A percentile compares a stretch with the other conserved stretches of the same genome.
Conservation (phyloP, 1,139 yeast species). For the Kodamaea fungicola region DNA sequence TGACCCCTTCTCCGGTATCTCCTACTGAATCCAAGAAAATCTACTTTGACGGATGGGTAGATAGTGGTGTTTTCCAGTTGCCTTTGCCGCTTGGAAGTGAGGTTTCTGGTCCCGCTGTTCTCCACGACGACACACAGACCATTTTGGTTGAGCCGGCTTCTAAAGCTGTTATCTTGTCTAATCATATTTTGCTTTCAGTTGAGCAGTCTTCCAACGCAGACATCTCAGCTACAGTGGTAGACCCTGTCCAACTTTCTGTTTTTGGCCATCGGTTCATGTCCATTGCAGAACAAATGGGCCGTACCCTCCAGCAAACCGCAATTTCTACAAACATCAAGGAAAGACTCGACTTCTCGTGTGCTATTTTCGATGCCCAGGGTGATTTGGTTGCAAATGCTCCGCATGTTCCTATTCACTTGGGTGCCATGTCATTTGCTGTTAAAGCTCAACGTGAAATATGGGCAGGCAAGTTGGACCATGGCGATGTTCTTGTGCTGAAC, state of each 20-base stretch:
- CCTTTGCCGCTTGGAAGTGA: constrained; percentile 51
- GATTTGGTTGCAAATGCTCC: constrained; percentile 85
- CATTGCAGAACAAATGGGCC: constrained; percentile 88
- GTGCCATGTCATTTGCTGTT: constrained; percentile 86
- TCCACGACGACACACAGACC: constrained; percentile 86
- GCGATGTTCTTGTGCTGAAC: constrained; percentile 74
- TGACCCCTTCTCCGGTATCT: constrained; percentile 7
- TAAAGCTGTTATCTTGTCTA: constrained; percentile 56
- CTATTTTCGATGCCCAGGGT: constrained; percentile 71
- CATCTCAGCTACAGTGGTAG: constrained; percentile 37
- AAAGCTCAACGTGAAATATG: constrained; percentile 62
- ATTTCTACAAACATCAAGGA: constrained; percentile 87
- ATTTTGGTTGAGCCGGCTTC: constrained; percentile 73
- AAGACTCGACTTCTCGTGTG: constrained; percentile 81
- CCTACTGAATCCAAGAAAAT: constrained; percentile 13
- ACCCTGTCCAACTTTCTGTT: constrained; percentile 71
- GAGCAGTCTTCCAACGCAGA: constrained; percentile 23
- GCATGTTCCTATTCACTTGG: constrained; percentile 83
- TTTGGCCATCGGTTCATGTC: constrained; percentile 86
- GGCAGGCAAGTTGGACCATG: constrained; percentile 58
- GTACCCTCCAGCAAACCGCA: constrained; percentile 73
- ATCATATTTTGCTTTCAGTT: constrained; percentile 50
- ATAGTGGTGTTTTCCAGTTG: constrained; percentile 51
- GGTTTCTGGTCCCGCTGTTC: constrained; percentile 74
- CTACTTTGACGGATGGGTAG: constrained; percentile 41